Evolutionary conservation across 2,329 filamentous ascomycete genomes (phyloP).

Genomic region (Ceratocystis eucalypticola): DNA sequence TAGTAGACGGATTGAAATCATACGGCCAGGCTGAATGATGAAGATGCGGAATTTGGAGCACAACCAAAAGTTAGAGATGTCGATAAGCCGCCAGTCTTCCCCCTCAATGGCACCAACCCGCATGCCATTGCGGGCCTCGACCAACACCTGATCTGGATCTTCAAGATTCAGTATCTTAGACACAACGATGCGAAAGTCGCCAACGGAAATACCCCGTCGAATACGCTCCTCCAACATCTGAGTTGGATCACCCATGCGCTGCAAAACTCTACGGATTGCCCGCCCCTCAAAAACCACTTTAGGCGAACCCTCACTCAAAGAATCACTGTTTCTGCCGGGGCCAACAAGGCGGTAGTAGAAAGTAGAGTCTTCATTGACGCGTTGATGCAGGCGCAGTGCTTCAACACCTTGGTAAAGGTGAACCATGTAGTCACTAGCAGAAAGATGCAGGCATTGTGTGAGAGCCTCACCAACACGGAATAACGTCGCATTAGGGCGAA

Average conservation of each 20-base stretch:
- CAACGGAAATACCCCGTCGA: constrained; percentile 3
- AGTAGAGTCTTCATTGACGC: constrained; percentile 10
- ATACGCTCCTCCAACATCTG: constrained; percentile 5
- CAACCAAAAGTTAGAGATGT: constrained; percentile 14
- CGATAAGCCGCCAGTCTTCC: constrained; percentile 14
- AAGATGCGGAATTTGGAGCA: constrained; percentile 17
- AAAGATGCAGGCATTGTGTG: constrained; percentile 2
- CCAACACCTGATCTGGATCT: constrained; percentile 13
- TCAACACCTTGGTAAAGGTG: constrained; percentile 11
- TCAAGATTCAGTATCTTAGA: constrained; percentile 10
- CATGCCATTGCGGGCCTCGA: constrained; percentile 17
- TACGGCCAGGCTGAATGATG: not conserved
- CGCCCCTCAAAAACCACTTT: not conserved
- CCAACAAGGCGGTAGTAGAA: constrained; percentile 14
- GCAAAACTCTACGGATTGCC: not conserved
- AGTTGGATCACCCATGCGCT: not conserved
- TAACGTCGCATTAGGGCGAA: constrained; percentile 4
- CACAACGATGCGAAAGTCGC: constrained; percentile 7
- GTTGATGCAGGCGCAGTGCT: constrained; percentile 10
- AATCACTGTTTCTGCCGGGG: not conserved
- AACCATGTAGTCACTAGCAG: constrained; percentile 12
- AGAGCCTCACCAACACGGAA: constrained; percentile 9
- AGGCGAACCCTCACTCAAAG: not conserved
- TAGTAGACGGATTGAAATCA: constrained; percentile 9
- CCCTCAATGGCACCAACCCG: constrained; percentile 15